Base-by-base conservation (phyloP, 192 early-diverging fungal species). In the Allomyces macrogynus region DNA sequence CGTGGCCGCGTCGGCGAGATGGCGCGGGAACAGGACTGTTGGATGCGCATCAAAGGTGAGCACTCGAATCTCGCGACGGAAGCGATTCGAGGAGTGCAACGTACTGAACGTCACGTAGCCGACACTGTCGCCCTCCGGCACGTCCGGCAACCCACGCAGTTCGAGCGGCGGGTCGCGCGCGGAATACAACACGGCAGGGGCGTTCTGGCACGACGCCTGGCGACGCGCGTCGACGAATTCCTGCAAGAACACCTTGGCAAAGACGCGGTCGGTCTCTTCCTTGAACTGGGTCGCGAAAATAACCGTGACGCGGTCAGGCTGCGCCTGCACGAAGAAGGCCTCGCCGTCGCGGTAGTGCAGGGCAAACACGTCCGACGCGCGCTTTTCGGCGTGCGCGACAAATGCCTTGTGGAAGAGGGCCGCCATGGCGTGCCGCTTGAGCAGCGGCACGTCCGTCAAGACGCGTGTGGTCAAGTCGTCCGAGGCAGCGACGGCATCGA, bases 201-300 rank as follows among this genome's bases (percentile, higher is more conserved):
- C 93, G 68, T 90, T 92, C 72, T 92, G 90, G 63, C 91, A 82
- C 43, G 83, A 76, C 62, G 86, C 86, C 73, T 83, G 86, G 69
- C 92, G 86, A 63, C 95, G 81, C n/a, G 92, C 95, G 78, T 99
- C 95, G 25, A 95, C 92, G 76, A 99, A 99, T 85, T 99, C 95
- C 83, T 96, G 93, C 66, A 99, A 77, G 72, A 99, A 99, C 32
- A 99, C 91, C 67, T 86, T 89, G 63, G 93, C 96, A 75, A 91
- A 87, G 67, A 99, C 87, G 40, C 86, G 83, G 71, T 99, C 96
- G 12, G 92, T 89, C 69, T 99, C 96, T 66, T 99, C 96, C 74
- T 92, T 93, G 76, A 99, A 99, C 73, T 84, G 77, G 11, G 93
- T 95, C 42, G 87, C 89, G 75, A 97, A 99, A 62, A 97, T 93